phyloP scores from a whole-genome alignment of 176 grass and related monocot genomes.

The Melocanna baccifera region DNA sequence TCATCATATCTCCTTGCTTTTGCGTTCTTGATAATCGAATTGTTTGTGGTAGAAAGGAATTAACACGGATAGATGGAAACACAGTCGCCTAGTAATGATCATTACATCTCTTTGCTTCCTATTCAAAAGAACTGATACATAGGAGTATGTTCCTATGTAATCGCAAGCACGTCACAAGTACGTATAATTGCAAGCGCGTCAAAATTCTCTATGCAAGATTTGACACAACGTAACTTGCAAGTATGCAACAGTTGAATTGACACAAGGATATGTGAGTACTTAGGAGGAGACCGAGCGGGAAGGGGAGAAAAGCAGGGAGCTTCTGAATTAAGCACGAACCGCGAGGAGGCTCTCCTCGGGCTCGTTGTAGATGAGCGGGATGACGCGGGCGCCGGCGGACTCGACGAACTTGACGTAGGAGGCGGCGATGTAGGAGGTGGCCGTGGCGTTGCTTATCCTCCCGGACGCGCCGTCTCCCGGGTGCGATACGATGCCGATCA shows the following conservation, averaged over 20 bases:
- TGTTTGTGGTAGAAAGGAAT: no score
- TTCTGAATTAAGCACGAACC: neutral
- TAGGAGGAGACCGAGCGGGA: neutral
- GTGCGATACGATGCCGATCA: slow-evolving; percentile 49
- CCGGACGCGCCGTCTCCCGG: slow-evolving; percentile 46
- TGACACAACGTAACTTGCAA: neutral
- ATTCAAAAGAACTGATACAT: neutral
- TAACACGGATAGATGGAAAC: neutral
- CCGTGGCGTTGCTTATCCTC: slow-evolving; percentile 48
- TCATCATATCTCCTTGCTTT: neutral
- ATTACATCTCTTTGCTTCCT: neutral
- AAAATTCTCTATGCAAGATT: neutral
- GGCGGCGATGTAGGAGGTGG: slow-evolving; percentile 49
- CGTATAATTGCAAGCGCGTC: neutral
- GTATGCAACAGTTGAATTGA: neutral
- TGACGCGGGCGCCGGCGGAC: slow-evolving; percentile 67
- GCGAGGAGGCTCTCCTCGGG: slow-evolving; percentile 57
- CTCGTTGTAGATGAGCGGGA: slow-evolving; percentile 90
- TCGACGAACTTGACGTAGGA: slow-evolving; percentile 98
- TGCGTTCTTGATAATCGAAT: neutral
- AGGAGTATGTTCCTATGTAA: neutral
- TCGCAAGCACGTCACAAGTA: neutral
- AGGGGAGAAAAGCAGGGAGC: neutral
- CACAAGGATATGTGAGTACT: neutral
- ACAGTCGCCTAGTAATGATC: neutral